A percentile compares a stretch with the other conserved stretches of the same genome.
Conservation (phyloP, 2,329 filamentous ascomycete genomes). For the Fusarium dlaminii region DNA sequence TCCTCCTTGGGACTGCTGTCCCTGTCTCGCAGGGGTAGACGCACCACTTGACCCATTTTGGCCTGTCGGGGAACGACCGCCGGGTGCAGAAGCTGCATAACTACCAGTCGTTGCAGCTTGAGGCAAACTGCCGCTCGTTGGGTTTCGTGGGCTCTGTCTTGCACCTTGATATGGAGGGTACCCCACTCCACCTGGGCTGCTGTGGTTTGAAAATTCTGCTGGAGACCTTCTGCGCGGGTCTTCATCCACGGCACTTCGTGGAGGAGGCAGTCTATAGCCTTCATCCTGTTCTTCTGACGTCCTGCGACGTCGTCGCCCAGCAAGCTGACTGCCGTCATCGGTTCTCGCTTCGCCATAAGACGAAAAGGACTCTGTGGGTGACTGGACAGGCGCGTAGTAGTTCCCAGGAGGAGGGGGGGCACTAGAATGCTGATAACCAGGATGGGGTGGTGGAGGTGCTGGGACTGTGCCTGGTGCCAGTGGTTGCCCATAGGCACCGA, state of each 20-base stretch:
- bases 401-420: conserved; percentile 51
- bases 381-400: conserved; percentile 54
- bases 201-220: conserved; percentile 58
- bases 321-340: conserved; percentile 45
- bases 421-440: conserved; percentile 37
- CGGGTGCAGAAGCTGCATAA: conserved; percentile 41
- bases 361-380: conserved; percentile 56
- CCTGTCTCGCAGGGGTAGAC: conserved; percentile 47
- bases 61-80: conserved; percentile 50
- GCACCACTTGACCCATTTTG: conserved; percentile 50
- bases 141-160: conserved; percentile 52
- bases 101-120: conserved; percentile 42
- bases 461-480: conserved; percentile 51
- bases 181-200: conserved; percentile 56
- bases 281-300: conserved; percentile 53
- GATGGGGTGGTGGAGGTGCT: conserved; percentile 36
- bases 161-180: conserved; percentile 52
- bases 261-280: conserved; percentile 57
- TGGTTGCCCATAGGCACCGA: conserved; percentile 67
- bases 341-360: conserved; percentile 49
- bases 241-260: conserved; percentile 56
- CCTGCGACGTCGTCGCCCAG: conserved; percentile 49
- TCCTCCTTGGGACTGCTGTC: conserved; percentile 38
- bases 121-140: conserved; percentile 46
- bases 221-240: conserved; percentile 62